Conservation (phyloP, 2,329 filamentous ascomycete species). For the Rosellinia necatrix region DNA sequence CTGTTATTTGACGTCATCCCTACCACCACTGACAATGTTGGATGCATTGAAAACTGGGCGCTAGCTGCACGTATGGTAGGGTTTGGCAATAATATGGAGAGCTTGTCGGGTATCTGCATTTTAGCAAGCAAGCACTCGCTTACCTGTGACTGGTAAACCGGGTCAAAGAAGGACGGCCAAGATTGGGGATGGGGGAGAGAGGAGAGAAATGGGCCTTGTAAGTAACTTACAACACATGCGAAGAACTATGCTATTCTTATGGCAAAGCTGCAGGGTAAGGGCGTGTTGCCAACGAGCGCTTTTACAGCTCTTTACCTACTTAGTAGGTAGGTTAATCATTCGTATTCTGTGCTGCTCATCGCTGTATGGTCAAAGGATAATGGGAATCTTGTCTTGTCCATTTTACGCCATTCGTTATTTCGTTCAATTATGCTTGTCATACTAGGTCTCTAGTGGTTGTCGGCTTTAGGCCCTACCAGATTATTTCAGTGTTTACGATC, state of each 20-base stretch:
- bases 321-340: too few relatives aligned
- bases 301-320: too few relatives aligned
- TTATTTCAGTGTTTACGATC: neutral
- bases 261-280: too few relatives aligned
- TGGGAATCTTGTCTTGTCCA: neutral
- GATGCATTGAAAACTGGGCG: slow-evolving; percentile 35
- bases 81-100: slow-evolving; percentile 15
- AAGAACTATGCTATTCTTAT: too few relatives aligned
- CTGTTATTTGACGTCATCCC: slow-evolving; percentile 38
- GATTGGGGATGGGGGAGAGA: slow-evolving; percentile 7
- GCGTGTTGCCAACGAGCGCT: too few relatives aligned
- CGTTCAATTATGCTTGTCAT: slow-evolving; percentile 16
- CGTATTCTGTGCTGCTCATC: neutral
- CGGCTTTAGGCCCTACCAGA: neutral
- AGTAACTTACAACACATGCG: too few relatives aligned
- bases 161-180: slow-evolving; percentile 6
- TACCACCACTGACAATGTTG: slow-evolving; percentile 30
- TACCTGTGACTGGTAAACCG: neutral
- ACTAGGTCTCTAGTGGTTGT: neutral
- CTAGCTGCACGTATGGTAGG: slow-evolving; percentile 7
- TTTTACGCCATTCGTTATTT: slow-evolving; percentile 16
- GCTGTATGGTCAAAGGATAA: neutral
- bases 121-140: neutral
- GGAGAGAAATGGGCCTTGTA: too few relatives aligned
- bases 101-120: neutral